A percentile compares a stretch with the other conserved stretches of the same genome.
Evolutionary conservation across 2,329 filamentous ascomycete genomes (phyloP).

Genomic region (Nigrospora osmanthi): DNA sequence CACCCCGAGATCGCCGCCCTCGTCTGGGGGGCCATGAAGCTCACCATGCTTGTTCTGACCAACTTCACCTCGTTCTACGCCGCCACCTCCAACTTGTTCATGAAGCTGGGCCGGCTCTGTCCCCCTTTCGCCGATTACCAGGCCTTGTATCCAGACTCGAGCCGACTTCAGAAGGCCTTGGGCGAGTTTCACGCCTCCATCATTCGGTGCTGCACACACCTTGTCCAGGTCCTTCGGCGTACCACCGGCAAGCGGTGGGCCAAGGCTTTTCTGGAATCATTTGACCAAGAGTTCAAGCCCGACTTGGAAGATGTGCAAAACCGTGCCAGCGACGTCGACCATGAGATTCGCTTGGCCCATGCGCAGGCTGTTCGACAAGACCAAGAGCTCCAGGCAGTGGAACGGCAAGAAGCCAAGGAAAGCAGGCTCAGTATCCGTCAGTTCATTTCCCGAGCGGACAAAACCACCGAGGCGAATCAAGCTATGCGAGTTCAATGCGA

Average conservation of each 20-base stretch:
- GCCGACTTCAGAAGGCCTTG: constrained; percentile 22
- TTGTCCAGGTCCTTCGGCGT: constrained; percentile 15
- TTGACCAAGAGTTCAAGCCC: constrained; percentile 19
- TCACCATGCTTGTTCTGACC: constrained; percentile 27
- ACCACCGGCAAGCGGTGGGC: constrained; percentile 15
- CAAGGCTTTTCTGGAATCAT: constrained; percentile 14
- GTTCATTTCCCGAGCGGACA: not conserved
- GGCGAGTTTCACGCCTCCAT: constrained; percentile 26
- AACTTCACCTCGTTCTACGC: constrained; percentile 32
- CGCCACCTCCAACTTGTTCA: constrained; percentile 25
- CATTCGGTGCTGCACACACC: constrained; percentile 24
- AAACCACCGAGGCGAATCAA: not conserved
- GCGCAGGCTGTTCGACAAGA: constrained; percentile 13
- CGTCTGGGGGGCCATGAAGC: constrained; percentile 33
- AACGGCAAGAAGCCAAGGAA: constrained; percentile 7
- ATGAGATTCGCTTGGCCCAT: constrained; percentile 15
- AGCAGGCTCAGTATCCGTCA: constrained; percentile 1
- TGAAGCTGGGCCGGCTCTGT: constrained; percentile 22
- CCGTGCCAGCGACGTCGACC: constrained; percentile 11
- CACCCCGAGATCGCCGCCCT: constrained; percentile 27
- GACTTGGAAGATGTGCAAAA: constrained; percentile 12
- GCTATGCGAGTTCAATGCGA: not conserved
- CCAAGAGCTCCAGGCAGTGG: constrained; percentile 11
- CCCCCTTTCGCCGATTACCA: constrained; percentile 28
- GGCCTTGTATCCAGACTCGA: constrained; percentile 24